Evolutionary conservation across 805 yeast genomes (phyloP).

Genomic region (Zygosaccharomyces bailii): DNA sequence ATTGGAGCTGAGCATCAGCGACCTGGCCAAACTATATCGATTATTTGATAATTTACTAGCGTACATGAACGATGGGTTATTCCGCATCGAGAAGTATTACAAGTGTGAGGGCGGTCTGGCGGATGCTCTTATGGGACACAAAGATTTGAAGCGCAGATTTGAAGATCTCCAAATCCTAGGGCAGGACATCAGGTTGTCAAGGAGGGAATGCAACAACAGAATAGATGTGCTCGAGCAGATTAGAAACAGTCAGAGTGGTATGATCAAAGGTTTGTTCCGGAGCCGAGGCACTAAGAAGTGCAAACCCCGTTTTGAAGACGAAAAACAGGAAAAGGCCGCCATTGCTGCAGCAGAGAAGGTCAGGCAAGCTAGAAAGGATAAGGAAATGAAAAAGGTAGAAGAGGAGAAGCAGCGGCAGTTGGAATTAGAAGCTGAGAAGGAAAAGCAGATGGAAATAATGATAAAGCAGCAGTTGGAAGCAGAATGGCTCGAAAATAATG

Average conservation of each 20-base stretch:
- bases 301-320: constrained; percentile 15
- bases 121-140: constrained; percentile 11
- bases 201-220: constrained; percentile 17
- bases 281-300: constrained; percentile 7
- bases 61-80: constrained; percentile 30
- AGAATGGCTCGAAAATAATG: constrained; percentile 20
- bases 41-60: constrained; percentile 19
- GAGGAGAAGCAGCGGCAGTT: constrained; percentile 16
- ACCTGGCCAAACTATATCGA: constrained; percentile 15
- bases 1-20: constrained; percentile 10
- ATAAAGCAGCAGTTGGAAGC: constrained; percentile 28
- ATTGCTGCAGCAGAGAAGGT: constrained; percentile 26
- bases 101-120: constrained; percentile 18
- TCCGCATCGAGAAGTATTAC: constrained; percentile 23
- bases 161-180: constrained; percentile 32
- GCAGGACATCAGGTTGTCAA: constrained; percentile 27
- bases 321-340: constrained; percentile 23
- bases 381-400: constrained; percentile 15
- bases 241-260: constrained; percentile 12
- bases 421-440: constrained; percentile 21
- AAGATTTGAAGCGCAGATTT: constrained; percentile 17
- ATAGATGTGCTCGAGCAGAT: constrained; percentile 11
- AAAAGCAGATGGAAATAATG: constrained; percentile 23
- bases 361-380: constrained; percentile 18
- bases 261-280: constrained; percentile 8